phyloP scores from a whole-genome alignment of 2,329 filamentous ascomycete species.

The Neurospora sp. region DNA sequence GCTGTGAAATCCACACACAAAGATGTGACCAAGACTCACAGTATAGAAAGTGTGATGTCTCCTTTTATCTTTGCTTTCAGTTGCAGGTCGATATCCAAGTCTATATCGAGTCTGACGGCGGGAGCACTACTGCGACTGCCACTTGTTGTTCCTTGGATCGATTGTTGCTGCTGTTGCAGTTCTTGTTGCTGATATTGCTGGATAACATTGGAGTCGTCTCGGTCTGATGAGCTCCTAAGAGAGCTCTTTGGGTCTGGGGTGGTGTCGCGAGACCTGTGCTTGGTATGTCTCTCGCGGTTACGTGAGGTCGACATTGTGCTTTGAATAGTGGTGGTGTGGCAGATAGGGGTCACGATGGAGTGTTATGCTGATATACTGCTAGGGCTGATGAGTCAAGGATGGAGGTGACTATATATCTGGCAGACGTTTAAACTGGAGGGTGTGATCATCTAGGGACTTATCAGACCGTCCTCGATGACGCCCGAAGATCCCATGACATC shows the following conservation, averaged over 20 bases:
- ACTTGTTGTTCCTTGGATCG: neutral
- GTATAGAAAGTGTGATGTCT: slow-evolving; percentile 11
- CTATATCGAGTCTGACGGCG: slow-evolving; percentile 15
- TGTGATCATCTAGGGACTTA: neutral
- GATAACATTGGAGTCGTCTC: neutral
- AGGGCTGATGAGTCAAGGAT: neutral
- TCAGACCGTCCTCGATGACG: neutral
- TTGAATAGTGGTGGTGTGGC: neutral
- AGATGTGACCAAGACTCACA: slow-evolving; percentile 5
- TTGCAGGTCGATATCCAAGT: slow-evolving; percentile 16
- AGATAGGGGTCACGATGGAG: neutral
- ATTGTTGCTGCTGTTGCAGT: neutral
- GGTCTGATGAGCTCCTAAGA: neutral
- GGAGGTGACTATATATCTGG: neutral
- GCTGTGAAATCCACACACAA: neutral
- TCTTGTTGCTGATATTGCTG: neutral
- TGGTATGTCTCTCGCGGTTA: neutral
- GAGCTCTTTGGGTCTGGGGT: neutral
- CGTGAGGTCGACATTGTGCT: neutral
- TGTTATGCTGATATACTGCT: neutral
- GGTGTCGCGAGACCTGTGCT: neutral
- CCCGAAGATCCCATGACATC: neutral
- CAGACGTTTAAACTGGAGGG: neutral
- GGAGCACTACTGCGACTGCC: slow-evolving; percentile 10
- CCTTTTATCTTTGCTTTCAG: slow-evolving; percentile 16